Evolutionary conservation across 2,329 filamentous ascomycete genomes (phyloP).

Genomic region (Coniochaeta ligniaria): DNA sequence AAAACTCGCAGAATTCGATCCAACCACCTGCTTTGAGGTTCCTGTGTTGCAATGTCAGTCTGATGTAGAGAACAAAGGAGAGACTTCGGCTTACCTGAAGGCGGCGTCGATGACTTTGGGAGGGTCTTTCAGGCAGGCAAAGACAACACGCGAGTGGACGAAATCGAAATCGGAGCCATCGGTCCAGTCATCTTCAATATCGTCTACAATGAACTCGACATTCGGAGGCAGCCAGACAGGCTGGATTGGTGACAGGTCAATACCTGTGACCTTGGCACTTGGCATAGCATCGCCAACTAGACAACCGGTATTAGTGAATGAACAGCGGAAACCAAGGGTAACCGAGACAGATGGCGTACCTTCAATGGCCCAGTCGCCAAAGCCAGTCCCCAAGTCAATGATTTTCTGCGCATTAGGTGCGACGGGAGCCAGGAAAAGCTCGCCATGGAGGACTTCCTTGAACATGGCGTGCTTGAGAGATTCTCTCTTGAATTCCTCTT

Average conservation of each 20-base stretch:
- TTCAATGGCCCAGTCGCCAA: constrained; percentile 49
- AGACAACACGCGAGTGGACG: constrained; percentile 50
- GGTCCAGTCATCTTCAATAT: constrained; percentile 48
- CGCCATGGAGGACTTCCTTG: constrained; percentile 36
- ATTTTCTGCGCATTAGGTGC: constrained; percentile 38
- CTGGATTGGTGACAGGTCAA: constrained; percentile 34
- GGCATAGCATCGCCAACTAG: constrained; percentile 38
- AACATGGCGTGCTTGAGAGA: constrained; percentile 40
- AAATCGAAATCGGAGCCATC: constrained; percentile 52
- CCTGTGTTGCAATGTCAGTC: constrained; percentile 15
- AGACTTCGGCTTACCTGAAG: constrained; percentile 27
- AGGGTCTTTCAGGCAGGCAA: constrained; percentile 47
- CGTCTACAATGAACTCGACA: constrained; percentile 48
- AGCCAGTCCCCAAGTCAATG: constrained; percentile 42
- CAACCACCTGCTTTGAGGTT: constrained; percentile 40
- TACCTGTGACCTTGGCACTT: constrained; percentile 36
- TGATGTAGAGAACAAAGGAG: not conserved
- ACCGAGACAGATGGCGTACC: constrained; percentile 21
- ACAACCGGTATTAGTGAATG: constrained; percentile 1
- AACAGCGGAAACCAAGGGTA: not conserved
- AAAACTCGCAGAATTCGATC: constrained; percentile 42
- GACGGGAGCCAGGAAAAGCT: constrained; percentile 35
- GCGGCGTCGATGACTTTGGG: constrained; percentile 32
- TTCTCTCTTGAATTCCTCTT: constrained; percentile 40
- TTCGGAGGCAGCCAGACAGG: constrained; percentile 44